Base-by-base conservation (phyloP, 768 basidiomycete genomes). In the Fomitopsis pulvina region DNA sequence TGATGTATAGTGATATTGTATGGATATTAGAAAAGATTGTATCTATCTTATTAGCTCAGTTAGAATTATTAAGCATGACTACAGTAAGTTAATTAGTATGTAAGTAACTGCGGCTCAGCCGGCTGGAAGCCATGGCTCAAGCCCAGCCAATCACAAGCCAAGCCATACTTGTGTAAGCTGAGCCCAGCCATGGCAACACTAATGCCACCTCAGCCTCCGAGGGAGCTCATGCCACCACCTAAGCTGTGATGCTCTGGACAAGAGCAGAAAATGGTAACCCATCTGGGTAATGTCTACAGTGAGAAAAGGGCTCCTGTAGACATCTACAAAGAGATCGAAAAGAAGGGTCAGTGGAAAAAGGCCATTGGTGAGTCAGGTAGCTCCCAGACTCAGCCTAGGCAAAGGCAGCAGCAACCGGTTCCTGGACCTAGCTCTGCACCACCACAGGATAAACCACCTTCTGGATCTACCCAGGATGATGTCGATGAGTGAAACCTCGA, bases 251-350 rank as follows among this genome's bases (percentile, higher is more conserved):
- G n/a, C n/a, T n/a, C n/a, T n/a, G n/a, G n/a, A n/a, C n/a, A n/a
- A n/a, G n/a, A 42, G 41, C 27, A 29, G 45, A 47, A 48, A 42
- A n/a, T 47, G 25, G 24, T 28, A 29, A 34, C 27, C 22, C 40
- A 30, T 2, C 27, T 22, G 24, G 41, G 41, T 14, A 47, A 47
- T 38, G 44, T 43, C 20, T 52, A 47, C 29, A 16, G 45, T 8
- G 34, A 39, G 27, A 18, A 34, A 34, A n/a, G 46, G 18, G 25
- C 47, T 30, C 45, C 45, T 5, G 30, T 47, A 45, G 16, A 47
- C 6, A 22, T 28, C 5, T 49, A 18, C 22, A 52, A 52, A 42
- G 45, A 52, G 45, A 46, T 52, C 25, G 51, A 46, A 30, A 41
- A 47, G 29, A 16, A 47, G 45, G 14, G 27, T n/a, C 20, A 12